Base-by-base conservation (phyloP, 495 filamentous ascomycete species). In the Amniculicola lignicola region DNA sequence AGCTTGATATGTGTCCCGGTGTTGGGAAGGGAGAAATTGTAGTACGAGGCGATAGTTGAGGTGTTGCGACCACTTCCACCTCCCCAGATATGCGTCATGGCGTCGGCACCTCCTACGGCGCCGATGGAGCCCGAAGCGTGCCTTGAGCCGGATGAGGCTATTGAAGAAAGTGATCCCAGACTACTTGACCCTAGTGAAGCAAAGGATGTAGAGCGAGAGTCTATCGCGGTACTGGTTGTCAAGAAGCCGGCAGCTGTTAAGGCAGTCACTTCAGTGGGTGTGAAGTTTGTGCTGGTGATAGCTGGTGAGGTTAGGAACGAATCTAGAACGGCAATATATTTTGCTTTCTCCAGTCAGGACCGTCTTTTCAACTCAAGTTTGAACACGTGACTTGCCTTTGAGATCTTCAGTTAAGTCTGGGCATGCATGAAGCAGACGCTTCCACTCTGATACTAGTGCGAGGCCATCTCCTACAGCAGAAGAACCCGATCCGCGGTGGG, bases 181-280 rank as follows among this genome's bases (percentile, higher is more conserved):
- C 74, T 76, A 1, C 73, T 72, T 10, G 75, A 68, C 39, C 74
- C 77, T 0, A 85, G 84, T 11, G 81, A 73, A 2, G 81, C 81
- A 46, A 73, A 78, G 40, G 74, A 61, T 58, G 27, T 33, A n/a
- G 75, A 78, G 51, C 70, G 70, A 4, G 77, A 71, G 42, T 67
- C 75, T 50, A 69, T 70, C 21, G 70, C 68, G 16, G 75, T 75
- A 33, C 72, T 73, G 3, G 77, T 77, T 1, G 82, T 87, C 28
- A 94, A 69, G 64, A 92, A 92, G 14, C 90, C 90, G 2, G 82
- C 79, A 21, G 77, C 77, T 19, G 89, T 79, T 2, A 95, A 70
- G 19, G 79, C 72, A 44, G 75, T 75, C 24, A 77, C 73, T 48
- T 84, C 82, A 2, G 77, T 67, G 2, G 70, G 59, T 3, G 73